Evolutionary conservation across 352 stramenopile genomes (phyloP).

Genomic region (Pythium graminicola): DNA sequence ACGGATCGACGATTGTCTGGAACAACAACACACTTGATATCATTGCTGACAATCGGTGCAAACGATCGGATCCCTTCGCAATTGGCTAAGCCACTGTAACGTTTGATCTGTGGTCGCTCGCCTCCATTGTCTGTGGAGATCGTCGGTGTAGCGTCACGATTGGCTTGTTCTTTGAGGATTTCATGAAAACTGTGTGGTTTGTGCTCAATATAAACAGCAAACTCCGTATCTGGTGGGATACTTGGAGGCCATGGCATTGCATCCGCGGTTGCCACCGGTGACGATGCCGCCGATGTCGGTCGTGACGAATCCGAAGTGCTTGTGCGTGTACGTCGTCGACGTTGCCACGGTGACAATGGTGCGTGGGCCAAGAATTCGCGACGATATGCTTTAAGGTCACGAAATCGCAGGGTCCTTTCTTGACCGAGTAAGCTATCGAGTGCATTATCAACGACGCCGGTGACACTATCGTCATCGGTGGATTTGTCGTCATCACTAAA

Average conservation of each 20-base stretch:
- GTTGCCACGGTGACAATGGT: conserved; percentile 34
- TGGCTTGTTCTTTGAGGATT: not conserved
- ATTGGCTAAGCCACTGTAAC: conserved; percentile 14
- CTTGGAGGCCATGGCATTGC: too few relatives aligned
- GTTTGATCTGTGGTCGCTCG: conserved; percentile 6
- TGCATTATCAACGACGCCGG: conserved; percentile 14
- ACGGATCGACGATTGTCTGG: conserved; percentile 21
- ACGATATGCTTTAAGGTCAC: conserved; percentile 30
- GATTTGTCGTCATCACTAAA: conserved; percentile 9
- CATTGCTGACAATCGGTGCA: not conserved
- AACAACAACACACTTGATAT: conserved; percentile 22
- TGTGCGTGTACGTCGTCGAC: conserved; percentile 12
- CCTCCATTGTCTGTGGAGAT: too few relatives aligned
- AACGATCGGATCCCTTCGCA: conserved; percentile 17
- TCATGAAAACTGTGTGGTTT: conserved; percentile 1
- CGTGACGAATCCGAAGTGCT: conserved; percentile 9
- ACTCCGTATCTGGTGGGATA: not conserved
- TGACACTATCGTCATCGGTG: not conserved
- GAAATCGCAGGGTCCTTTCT: conserved; percentile 23
- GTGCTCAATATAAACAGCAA: conserved; percentile 1
- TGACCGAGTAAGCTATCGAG: conserved; percentile 15
- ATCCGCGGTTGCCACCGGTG: not conserved
- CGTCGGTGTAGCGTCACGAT: not conserved
- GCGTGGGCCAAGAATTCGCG: conserved; percentile 25
- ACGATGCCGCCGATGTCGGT: not conserved